Base-by-base conservation (phyloP, 108 stramenopile species). In the Skeletonema grethae region DNA sequence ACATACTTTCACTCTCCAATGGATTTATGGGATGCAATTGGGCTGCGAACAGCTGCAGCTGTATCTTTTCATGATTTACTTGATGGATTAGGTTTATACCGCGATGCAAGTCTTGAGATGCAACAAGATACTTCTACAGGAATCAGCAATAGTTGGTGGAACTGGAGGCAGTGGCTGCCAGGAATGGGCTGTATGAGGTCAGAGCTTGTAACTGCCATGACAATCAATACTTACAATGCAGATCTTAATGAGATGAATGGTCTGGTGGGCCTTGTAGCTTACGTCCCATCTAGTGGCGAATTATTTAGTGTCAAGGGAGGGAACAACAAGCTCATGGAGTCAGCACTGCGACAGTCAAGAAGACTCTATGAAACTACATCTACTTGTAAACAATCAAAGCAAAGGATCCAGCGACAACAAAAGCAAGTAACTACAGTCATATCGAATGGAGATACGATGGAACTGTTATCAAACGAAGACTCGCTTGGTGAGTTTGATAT, bases 151-250 rank as follows among this genome's bases (percentile, higher is more conserved):
- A 63, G 61, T 30, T 57, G 64, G 57, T 69, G 75, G 38, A 64
- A 80, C 82, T 82, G 72, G 76, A 67, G 72, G 30, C 53, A 46
- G 5, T 74, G 59, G 53, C 41, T 81, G 2, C 79, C 72, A 3
- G 70, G 73, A 8, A 73, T 86, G 62, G 93, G 90, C 9, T 77
- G 69, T 18, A 55, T 91, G 34, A 72, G 86, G 36, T 65, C 70
- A 1, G 93, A 94, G 65, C 69, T 94, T 11, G 60, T 90, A 16
- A 73, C 75, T 10, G 86, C 83, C 5, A 83, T 89, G 30, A 86
- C 82, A 35, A 31, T 94, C 2, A 82, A 82, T 60, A 91, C 88
- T 30, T 86, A 91, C 82, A 90, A 94, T 73, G 88, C 90, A 75
- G 74, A 84, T 50, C 72, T 81, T 55, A 69, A 78, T 41, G 70